Percentiles rank a stretch among this genome's conserved stretches.
These are phyloP conservation scores for Solanum piurae DNA, from an alignment of 257 asterid species.

Conservation along the genomic window DNA sequence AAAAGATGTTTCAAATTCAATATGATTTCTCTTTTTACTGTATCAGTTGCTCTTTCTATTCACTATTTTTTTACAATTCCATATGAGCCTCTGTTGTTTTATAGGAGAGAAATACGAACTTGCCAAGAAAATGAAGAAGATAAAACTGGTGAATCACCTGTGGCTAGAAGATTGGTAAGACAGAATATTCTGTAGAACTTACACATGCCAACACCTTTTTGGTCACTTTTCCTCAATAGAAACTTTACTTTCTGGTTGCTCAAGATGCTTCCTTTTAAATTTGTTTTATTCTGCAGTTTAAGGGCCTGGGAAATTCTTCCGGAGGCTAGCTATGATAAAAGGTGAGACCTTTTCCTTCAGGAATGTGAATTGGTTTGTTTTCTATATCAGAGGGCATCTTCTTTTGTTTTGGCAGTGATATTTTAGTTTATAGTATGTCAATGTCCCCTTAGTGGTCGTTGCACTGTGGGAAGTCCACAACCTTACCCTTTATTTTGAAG, in stretches of 20 bases:
- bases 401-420: not conserved
- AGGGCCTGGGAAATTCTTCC: constrained; percentile 88
- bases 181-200: not conserved
- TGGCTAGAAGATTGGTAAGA: constrained; percentile 92
- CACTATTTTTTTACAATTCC: not conserved
- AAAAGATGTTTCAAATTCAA: not conserved
- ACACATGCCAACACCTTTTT: not conserved
- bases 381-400: not conserved
- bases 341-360: constrained; percentile 30
- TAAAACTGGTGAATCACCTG: constrained; percentile 76
- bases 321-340: constrained; percentile 57
- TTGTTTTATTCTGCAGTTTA: constrained; percentile 36
- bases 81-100: not conserved
- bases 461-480: not conserved
- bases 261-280: not conserved
- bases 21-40: not conserved
- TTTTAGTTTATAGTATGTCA: not conserved
- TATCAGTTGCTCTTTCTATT: not conserved
- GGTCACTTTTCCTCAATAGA: not conserved
- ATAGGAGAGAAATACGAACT: constrained; percentile 86
- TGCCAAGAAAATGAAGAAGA: constrained; percentile 57
- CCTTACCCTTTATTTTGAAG: not conserved
- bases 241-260: not conserved
- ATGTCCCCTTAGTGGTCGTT: not conserved
- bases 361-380: not conserved